phyloP scores from a whole-genome alignment of 345 rosid species.

The Rhodamnia argentea region DNA sequence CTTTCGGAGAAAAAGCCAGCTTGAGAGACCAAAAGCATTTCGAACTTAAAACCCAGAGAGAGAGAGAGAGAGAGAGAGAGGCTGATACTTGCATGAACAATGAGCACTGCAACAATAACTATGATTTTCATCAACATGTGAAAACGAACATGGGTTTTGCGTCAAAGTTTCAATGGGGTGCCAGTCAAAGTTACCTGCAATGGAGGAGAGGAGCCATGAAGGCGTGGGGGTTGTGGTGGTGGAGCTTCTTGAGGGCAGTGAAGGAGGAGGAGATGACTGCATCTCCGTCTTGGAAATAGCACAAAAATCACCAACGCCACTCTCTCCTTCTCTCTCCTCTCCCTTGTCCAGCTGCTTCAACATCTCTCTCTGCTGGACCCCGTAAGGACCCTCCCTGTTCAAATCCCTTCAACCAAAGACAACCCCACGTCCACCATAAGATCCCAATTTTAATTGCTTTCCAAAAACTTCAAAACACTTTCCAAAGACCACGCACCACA shows the following conservation, averaged over 20 bases:
- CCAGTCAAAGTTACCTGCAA: not conserved
- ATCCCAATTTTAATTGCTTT: not conserved
- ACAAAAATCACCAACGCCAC: not conserved
- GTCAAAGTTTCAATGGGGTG: not conserved
- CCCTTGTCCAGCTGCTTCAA: not conserved
- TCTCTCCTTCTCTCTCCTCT: not conserved
- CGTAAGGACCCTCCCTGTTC: not conserved
- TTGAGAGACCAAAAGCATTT: not conserved
- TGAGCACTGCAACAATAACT: not conserved
- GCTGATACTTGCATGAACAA: not conserved
- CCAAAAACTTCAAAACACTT: not conserved
- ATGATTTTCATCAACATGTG: not conserved
- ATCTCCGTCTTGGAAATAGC: not conserved
- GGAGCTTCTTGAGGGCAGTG: not conserved
- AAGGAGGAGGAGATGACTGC: not conserved
- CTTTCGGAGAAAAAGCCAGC: not conserved
- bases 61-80: not conserved
- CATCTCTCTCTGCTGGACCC: not conserved
- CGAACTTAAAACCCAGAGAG: not conserved
- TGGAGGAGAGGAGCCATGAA: constrained; percentile 9
- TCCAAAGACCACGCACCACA: not conserved
- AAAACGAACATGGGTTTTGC: not conserved
- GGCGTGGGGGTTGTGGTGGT: not conserved
- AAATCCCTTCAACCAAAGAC: not conserved
- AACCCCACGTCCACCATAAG: not conserved